Evolutionary conservation across 441 rosid species (phyloP).

Genomic region (Capsella rubella): DNA sequence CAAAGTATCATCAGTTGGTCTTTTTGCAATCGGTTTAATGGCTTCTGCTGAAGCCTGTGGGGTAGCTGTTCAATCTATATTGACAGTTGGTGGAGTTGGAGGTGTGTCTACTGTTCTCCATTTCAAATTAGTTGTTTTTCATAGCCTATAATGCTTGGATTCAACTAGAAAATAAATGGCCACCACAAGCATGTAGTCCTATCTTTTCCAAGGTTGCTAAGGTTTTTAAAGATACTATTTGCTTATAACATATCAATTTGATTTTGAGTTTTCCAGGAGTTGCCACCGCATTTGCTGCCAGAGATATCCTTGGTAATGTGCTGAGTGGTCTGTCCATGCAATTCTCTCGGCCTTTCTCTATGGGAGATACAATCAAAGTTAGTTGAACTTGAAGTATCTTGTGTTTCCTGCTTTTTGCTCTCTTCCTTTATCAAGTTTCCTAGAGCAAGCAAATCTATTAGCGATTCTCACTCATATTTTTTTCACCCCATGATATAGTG

Average conservation of each 20-base stretch:
- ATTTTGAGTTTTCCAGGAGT: slow-evolving; percentile 62
- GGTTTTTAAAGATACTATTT: not conserved
- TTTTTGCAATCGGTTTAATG: slow-evolving; percentile 77
- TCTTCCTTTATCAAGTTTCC: not conserved
- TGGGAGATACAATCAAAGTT: slow-evolving; percentile 96
- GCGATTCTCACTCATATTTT: not conserved
- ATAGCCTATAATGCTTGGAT: not conserved
- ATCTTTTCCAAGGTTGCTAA: not conserved
- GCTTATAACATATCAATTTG: slow-evolving; percentile 5
- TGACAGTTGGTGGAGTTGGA: slow-evolving; percentile 97
- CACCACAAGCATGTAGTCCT: slow-evolving; percentile 3
- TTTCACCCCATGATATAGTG: not conserved
- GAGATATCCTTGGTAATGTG: slow-evolving; percentile 88
- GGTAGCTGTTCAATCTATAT: slow-evolving; percentile 88
- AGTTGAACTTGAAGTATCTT: slow-evolving; percentile 33
- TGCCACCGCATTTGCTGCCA: slow-evolving; percentile 97
- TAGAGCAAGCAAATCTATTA: slow-evolving; percentile 8
- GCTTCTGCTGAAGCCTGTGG: slow-evolving; percentile 96
- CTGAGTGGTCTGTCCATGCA: slow-evolving; percentile 91
- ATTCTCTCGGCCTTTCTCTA: slow-evolving; percentile 83
- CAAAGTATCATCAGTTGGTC: slow-evolving; percentile 80
- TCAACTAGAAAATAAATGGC: not conserved
- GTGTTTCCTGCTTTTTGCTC: slow-evolving; percentile 4
- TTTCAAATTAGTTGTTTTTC: slow-evolving; percentile 6
- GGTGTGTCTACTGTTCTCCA: slow-evolving; percentile 51